Evolutionary conservation across 140 eudicot species (phyloP).

Genomic region (Ambrosia hybrid): DNA sequence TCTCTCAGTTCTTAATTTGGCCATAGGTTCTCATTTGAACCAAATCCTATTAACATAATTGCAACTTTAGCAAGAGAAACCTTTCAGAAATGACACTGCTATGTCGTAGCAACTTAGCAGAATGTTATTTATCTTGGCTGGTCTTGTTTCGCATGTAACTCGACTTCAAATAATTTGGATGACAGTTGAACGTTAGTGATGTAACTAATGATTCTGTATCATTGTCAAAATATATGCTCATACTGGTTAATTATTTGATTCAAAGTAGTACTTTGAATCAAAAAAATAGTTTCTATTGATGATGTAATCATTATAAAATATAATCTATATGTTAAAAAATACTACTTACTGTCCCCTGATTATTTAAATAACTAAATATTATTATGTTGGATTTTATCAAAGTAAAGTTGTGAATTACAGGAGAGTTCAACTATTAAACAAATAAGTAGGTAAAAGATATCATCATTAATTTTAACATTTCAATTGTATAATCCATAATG

Average conservation of each 20-base stretch:
- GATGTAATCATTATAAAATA: too few relatives aligned
- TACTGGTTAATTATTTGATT: neutral
- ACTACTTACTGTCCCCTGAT: neutral
- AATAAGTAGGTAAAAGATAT: too few relatives aligned
- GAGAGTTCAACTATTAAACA: too few relatives aligned
- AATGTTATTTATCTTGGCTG: neutral
- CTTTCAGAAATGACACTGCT: constrained; percentile 10
- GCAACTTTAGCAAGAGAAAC: constrained; percentile 6
- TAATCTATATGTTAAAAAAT: too few relatives aligned
- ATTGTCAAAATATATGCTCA: neutral
- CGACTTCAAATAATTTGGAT: neutral
- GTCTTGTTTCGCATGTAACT: constrained; percentile 23
- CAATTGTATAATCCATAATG: neutral
- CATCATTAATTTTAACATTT: too few relatives aligned
- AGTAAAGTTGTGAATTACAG: too few relatives aligned
- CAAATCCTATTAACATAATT: constrained; percentile 4
- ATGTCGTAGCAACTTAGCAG: constrained; percentile 18
- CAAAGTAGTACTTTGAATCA: too few relatives aligned
- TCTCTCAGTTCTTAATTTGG: too few relatives aligned
- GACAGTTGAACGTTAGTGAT: neutral
- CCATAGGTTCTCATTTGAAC: too few relatives aligned
- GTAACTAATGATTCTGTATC: neutral
- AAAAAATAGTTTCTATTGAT: too few relatives aligned
- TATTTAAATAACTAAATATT: neutral
- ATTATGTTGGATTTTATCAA: too few relatives aligned